phyloP scores from a whole-genome alignment of 495 filamentous ascomycete genomes.

The Podospora anserina region DNA sequence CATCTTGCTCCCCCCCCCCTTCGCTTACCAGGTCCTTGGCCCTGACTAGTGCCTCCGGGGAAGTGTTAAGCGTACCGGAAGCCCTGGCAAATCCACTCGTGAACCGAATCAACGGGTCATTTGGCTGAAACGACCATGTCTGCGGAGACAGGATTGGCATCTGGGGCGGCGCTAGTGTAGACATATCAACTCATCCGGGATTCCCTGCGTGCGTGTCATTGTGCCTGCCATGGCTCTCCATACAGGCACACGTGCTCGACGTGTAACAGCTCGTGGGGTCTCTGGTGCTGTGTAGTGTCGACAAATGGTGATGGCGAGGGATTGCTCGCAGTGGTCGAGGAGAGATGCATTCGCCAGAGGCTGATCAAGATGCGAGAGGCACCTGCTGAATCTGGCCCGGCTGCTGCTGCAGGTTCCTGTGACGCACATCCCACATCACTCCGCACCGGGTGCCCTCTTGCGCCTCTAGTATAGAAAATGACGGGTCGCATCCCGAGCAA shows the following conservation, averaged over 20 bases:
- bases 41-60: not conserved
- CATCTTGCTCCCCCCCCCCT: not conserved
- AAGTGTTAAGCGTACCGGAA: conserved; percentile 1
- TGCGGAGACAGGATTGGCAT: not conserved
- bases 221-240: not conserved
- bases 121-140: conserved; percentile 4
- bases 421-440: conserved; percentile 1
- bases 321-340: not conserved
- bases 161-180: not conserved
- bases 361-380: not conserved
- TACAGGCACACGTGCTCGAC: not conserved
- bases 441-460: not conserved
- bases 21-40: conserved; percentile 2
- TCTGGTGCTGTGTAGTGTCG: not conserved
- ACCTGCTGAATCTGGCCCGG: conserved; percentile 3
- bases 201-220: not conserved
- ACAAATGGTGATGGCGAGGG: not conserved
- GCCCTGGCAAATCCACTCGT: not conserved
- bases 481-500: not conserved
- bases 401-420: not conserved
- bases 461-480: not conserved
- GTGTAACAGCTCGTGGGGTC: not conserved
- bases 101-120: conserved; percentile 6
- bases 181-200: not conserved
- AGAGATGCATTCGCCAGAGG: not conserved